phyloP scores from a whole-genome alignment of 1,284 basidiomycete genomes.

The Ganoderma sp. region DNA sequence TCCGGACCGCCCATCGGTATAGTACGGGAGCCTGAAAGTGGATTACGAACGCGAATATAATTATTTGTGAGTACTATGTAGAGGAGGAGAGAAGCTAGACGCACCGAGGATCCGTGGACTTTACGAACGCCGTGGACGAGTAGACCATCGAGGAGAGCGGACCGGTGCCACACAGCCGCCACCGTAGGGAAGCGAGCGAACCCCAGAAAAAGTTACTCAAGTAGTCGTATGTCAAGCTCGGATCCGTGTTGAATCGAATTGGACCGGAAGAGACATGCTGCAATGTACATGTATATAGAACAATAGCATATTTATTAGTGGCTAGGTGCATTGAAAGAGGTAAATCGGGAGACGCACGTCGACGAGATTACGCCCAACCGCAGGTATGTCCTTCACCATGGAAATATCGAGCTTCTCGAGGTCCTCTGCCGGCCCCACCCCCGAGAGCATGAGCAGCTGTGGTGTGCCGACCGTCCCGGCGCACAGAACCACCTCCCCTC shows the following conservation, averaged over 20 bases:
- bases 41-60: no score
- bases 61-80: neutral
- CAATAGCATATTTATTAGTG: no score
- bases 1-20: constrained; percentile 27
- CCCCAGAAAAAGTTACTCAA: constrained; percentile 36
- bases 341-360: constrained; percentile 39
- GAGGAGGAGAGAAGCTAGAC: neutral
- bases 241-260: constrained; percentile 38
- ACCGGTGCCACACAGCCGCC: constrained; percentile 43
- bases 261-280: constrained; percentile 42
- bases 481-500: constrained; percentile 49
- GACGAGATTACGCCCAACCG: constrained; percentile 51
- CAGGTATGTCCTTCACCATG: constrained; percentile 45
- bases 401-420: constrained; percentile 46
- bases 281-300: no score
- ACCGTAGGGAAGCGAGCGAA: constrained; percentile 38
- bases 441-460: constrained; percentile 54
- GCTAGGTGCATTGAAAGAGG: no score
- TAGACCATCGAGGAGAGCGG: constrained; percentile 34
- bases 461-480: constrained; percentile 53
- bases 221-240: constrained; percentile 42
- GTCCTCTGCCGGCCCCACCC: constrained; percentile 49
- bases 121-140: constrained; percentile 40
- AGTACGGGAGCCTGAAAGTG: constrained; percentile 14
- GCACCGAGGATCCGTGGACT: constrained; percentile 41